phyloP scores from a whole-genome alignment of 352 stramenopile genomes.

The Phytophthora idaei region DNA sequence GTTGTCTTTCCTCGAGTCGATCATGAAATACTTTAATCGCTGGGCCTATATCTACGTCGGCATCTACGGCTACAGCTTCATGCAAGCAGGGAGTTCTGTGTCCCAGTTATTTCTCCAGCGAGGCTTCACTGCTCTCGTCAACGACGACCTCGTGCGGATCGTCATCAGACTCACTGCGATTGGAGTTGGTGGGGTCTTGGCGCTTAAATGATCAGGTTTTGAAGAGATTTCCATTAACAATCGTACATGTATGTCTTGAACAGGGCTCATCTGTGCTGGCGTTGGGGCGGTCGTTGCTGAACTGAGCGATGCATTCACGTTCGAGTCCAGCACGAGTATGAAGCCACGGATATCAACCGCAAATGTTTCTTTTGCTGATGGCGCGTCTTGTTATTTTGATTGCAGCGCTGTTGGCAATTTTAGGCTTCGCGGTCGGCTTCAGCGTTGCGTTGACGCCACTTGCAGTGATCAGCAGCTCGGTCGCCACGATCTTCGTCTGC shows the following conservation, averaged over 20 bases:
- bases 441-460: slow-evolving; percentile 86
- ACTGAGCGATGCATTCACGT: slow-evolving; percentile 6
- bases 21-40: slow-evolving; percentile 90
- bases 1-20: slow-evolving; percentile 64
- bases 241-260: not conserved
- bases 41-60: slow-evolving; percentile 95
- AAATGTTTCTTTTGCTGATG: no score
- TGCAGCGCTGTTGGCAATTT: not conserved
- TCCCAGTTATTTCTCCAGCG: slow-evolving; percentile 90
- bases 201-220: not conserved
- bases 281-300: slow-evolving; percentile 6
- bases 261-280: not conserved
- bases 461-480: slow-evolving; percentile 91
- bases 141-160: slow-evolving; percentile 92
- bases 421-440: slow-evolving; percentile 6
- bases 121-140: slow-evolving; percentile 93
- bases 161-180: slow-evolving; percentile 86
- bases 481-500: slow-evolving; percentile 96
- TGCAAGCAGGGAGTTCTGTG: slow-evolving; percentile 88
- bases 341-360: not conserved
- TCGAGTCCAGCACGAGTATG: slow-evolving; percentile 9
- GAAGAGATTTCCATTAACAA: not conserved
- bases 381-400: no score
- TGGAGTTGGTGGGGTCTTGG: slow-evolving; percentile 51
- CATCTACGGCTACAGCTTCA: slow-evolving; percentile 91